Conservation (phyloP, 257 asterid genomes). For the Nicotiana benthamiana region DNA sequence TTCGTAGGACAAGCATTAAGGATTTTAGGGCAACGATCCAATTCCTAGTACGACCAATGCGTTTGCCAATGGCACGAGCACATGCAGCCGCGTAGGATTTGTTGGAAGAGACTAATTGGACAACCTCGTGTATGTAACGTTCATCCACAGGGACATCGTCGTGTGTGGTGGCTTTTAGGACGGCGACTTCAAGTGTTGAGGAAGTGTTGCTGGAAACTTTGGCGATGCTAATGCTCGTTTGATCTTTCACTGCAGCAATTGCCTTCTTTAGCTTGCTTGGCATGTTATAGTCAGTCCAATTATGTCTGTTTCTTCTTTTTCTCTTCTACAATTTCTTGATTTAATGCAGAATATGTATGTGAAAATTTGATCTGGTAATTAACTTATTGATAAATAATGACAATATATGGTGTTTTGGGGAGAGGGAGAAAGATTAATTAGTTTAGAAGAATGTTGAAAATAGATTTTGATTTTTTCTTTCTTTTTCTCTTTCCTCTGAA, state of each 20-base stretch:
- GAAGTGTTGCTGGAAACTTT: slow-evolving; percentile 55
- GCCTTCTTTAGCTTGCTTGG: slow-evolving; percentile 88
- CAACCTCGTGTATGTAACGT: slow-evolving; percentile 43
- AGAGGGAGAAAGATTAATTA: not conserved
- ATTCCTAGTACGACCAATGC: slow-evolving; percentile 78
- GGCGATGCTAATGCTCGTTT: slow-evolving; percentile 86
- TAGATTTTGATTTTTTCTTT: not conserved
- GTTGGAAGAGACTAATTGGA: slow-evolving; percentile 55
- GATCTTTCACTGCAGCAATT: slow-evolving; percentile 78
- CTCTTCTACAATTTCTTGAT: not conserved
- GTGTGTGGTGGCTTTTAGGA: slow-evolving; percentile 78
- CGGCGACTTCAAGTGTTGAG: slow-evolving; percentile 57
- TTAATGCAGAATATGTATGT: not conserved
- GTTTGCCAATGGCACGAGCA: slow-evolving; percentile 70
- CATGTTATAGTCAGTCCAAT: slow-evolving; percentile 22
- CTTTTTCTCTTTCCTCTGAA: not conserved
- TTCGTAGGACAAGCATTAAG: slow-evolving; percentile 61
- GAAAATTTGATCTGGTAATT: not conserved
- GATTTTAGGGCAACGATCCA: slow-evolving; percentile 83
- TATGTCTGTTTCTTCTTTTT: not conserved
- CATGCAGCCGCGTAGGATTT: slow-evolving; percentile 62
- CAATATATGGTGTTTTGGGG: not conserved
- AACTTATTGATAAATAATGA: not conserved
- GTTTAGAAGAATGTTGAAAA: not conserved
- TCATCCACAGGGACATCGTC: slow-evolving; percentile 62